Conservation (phyloP, 495 filamentous ascomycete species). For the Trichoderma orchidacearum region DNA sequence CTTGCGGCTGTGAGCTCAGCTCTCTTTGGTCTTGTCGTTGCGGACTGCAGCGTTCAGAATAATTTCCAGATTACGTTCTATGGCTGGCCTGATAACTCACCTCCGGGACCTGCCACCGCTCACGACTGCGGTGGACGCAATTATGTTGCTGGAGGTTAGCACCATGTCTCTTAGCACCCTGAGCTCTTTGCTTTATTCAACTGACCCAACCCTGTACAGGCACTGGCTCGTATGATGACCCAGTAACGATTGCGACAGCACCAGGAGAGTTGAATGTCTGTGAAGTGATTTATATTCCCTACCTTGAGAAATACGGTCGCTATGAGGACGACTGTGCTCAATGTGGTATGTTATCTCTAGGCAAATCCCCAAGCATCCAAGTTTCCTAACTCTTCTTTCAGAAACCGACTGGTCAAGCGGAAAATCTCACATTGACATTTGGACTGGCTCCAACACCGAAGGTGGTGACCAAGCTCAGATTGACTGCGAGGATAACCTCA, state of each 20-base stretch:
- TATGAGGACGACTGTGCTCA: constrained; percentile 10
- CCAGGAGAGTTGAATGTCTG: constrained; percentile 14
- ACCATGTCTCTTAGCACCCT: too few relatives aligned
- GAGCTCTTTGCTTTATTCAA: too few relatives aligned
- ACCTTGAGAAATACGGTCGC: constrained; percentile 29
- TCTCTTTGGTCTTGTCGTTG: background rate
- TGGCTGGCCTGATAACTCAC: constrained; percentile 30
- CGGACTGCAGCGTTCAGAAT: background rate
- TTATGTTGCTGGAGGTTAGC: constrained; percentile 8
- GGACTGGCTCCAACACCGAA: constrained; percentile 21
- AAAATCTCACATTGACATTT: constrained; percentile 23
- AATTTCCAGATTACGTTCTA: constrained; percentile 12
- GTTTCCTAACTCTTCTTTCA: constrained; percentile 5
- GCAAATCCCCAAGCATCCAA: too few relatives aligned
- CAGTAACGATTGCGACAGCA: background rate
- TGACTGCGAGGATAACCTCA: constrained; percentile 23
- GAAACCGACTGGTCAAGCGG: constrained; percentile 14
- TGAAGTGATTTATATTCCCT: constrained; percentile 31
- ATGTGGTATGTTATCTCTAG: constrained; percentile 7
- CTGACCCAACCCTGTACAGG: too few relatives aligned
- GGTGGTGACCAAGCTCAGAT: background rate
- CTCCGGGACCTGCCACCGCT: constrained; percentile 22
- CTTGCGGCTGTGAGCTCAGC: background rate
- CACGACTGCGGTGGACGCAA: constrained; percentile 22
- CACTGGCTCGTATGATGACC: background rate